phyloP scores from a whole-genome alignment of 768 basidiomycete species.

The Panaeolus papilionaceus region DNA sequence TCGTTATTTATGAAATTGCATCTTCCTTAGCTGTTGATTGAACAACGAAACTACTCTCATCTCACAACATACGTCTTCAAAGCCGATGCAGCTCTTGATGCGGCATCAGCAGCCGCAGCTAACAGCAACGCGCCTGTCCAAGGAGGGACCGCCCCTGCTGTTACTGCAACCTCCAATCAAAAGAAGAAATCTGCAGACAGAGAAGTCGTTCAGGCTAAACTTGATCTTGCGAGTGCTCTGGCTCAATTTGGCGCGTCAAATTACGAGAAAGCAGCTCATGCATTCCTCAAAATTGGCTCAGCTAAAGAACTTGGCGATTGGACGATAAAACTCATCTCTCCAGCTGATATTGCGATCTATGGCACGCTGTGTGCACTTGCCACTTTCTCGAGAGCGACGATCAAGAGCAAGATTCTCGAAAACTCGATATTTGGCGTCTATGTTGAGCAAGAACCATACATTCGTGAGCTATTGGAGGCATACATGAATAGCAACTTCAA shows the following conservation, averaged over 20 bases:
- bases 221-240: constrained; percentile 83
- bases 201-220: constrained; percentile 74
- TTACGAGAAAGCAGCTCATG: constrained; percentile 82
- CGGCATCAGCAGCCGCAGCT: constrained; percentile 42
- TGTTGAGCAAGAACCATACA: constrained; percentile 86
- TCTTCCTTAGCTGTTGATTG: constrained; percentile 70
- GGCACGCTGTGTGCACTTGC: constrained; percentile 86
- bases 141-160: constrained; percentile 28
- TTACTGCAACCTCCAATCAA: constrained; percentile 31
- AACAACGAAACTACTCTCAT: constrained; percentile 86
- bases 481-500: constrained; percentile 92
- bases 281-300: constrained; percentile 73
- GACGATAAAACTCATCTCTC: constrained; percentile 70
- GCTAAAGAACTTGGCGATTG: constrained; percentile 77
- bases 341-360: constrained; percentile 88
- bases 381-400: constrained; percentile 68
- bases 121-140: constrained; percentile 24
- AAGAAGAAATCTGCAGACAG: constrained; percentile 62
- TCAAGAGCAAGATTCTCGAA: constrained; percentile 72
- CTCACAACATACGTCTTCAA: constrained; percentile 94
- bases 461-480: constrained; percentile 85
- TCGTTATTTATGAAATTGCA: neutral
- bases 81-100: constrained; percentile 90
- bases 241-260: constrained; percentile 72
- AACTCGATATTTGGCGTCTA: constrained; percentile 76